These are phyloP conservation scores for Stagonosporopsis vannaccii DNA, from an alignment of 2,329 filamentous ascomycete genomes.

Conservation along the genomic window DNA sequence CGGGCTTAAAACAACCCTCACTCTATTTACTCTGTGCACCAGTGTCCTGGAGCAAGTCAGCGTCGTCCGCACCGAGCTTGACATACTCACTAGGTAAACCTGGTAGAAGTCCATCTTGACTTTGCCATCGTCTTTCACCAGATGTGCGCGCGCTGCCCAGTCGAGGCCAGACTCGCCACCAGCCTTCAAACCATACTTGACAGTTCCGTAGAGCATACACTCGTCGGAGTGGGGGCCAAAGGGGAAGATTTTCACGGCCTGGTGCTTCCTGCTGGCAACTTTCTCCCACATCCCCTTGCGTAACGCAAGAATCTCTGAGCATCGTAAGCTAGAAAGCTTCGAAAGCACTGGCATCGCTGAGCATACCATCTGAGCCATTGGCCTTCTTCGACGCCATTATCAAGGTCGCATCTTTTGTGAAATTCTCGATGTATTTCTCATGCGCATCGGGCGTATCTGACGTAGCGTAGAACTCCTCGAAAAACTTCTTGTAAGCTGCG, in stretches of 20 bases:
- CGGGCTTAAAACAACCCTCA: not conserved
- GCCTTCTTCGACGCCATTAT: constrained; percentile 61
- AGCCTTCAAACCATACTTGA: constrained; percentile 61
- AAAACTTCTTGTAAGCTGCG: constrained; percentile 53
- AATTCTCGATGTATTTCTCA: constrained; percentile 57
- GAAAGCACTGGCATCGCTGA: not conserved
- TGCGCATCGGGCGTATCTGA: constrained; percentile 59
- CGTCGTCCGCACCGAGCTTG: not conserved
- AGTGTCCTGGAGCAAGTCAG: constrained; percentile 28
- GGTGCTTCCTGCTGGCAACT: constrained; percentile 57
- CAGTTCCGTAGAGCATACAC: constrained; percentile 63
- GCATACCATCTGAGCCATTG: constrained; percentile 55
- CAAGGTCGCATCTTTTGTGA: constrained; percentile 58
- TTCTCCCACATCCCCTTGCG: constrained; percentile 63
- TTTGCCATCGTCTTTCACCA: constrained; percentile 60
- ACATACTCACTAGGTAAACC: constrained; percentile 59
- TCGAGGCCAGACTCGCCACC: constrained; percentile 57
- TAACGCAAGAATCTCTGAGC: constrained; percentile 58
- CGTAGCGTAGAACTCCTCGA: constrained; percentile 56
- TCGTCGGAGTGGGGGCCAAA: constrained; percentile 57
- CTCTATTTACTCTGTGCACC: constrained; percentile 22
- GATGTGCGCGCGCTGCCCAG: constrained; percentile 63
- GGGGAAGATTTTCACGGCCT: constrained; percentile 58
- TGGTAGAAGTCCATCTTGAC: constrained; percentile 64
- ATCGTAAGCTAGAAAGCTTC: not conserved